A percentile compares a stretch with the other conserved stretches of the same genome.
phyloP scores from a whole-genome alignment of 805 yeast species.

The Saccharomycopsis babjevae region DNA sequence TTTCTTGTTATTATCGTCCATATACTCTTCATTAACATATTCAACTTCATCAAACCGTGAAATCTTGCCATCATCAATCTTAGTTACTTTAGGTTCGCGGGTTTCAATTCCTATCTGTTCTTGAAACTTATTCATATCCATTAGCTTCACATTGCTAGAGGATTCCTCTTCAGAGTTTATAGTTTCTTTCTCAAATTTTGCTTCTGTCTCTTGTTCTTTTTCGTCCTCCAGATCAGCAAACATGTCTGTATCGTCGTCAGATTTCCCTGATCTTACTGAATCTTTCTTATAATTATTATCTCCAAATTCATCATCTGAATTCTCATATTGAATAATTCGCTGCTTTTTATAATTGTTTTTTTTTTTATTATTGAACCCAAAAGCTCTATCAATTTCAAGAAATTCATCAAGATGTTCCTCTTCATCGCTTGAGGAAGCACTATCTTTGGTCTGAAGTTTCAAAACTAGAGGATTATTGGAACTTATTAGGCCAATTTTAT shows the following conservation, averaged over 20 bases:
- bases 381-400: conserved; percentile 7
- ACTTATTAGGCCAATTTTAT: not conserved
- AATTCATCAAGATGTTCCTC: conserved; percentile 4
- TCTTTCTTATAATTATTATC: not conserved
- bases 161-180: not conserved
- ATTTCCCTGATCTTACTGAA: not conserved
- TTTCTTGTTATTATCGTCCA: conserved; percentile 12
- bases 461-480: conserved; percentile 2
- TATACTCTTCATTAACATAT: not conserved
- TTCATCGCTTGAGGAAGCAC: not conserved
- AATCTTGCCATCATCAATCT: not conserved
- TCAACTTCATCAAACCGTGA: not conserved
- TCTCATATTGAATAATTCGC: not conserved
- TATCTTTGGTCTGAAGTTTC: not conserved
- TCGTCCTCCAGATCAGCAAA: conserved; percentile 14
- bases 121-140: conserved; percentile 9
- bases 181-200: not conserved
- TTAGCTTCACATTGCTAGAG: conserved; percentile 1
- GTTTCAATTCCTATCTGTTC: conserved; percentile 5
- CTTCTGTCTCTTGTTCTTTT: not conserved
- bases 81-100: not conserved
- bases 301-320: conserved; percentile 15
- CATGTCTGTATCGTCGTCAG: conserved; percentile 13
- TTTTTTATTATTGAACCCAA: not conserved
- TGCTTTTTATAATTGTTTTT: not conserved